These are phyloP conservation scores for Uronychia setigera DNA, from an alignment of 73 alveolate genomes.

Conservation along the genomic window DNA sequence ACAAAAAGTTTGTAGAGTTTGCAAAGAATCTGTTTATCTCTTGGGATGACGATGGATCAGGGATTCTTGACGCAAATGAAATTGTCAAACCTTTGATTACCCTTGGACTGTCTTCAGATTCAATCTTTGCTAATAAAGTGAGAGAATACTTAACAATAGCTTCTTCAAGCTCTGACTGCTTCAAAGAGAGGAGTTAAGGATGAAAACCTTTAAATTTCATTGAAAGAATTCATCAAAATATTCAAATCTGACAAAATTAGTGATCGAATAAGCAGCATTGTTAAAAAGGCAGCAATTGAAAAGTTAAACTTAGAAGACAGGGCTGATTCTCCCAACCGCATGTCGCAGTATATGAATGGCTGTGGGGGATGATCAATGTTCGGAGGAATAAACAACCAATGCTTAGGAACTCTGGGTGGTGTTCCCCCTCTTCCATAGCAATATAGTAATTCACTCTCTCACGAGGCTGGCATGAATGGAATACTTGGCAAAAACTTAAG, in stretches of 20 bases:
- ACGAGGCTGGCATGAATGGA: too few relatives aligned
- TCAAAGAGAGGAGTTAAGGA: neutral
- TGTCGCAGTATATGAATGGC: too few relatives aligned
- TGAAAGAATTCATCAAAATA: slow-evolving; percentile 59
- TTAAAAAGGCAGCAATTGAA: slow-evolving; percentile 31
- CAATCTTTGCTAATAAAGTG: slow-evolving; percentile 48
- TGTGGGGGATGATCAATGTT: too few relatives aligned
- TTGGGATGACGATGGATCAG: slow-evolving; percentile 79
- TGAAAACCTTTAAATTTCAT: slow-evolving; percentile 14
- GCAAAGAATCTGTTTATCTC: slow-evolving; percentile 66
- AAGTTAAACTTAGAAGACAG: too few relatives aligned
- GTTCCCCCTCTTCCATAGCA: too few relatives aligned
- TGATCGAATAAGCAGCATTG: slow-evolving; percentile 38
- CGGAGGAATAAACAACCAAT: too few relatives aligned
- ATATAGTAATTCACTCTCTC: too few relatives aligned
- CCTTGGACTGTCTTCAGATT: slow-evolving; percentile 64
- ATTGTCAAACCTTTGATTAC: slow-evolving; percentile 57
- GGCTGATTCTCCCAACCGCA: too few relatives aligned
- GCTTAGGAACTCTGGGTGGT: too few relatives aligned
- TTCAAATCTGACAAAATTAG: slow-evolving; percentile 63
- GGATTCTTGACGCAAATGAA: slow-evolving; percentile 61
- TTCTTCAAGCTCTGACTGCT: slow-evolving; percentile 50
- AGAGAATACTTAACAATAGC: neutral
- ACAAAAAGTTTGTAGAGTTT: slow-evolving; percentile 58
- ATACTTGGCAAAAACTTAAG: too few relatives aligned